These are phyloP conservation scores for Trametes coccinea DNA, from an alignment of 768 basidiomycete species.

Conservation along the genomic window DNA sequence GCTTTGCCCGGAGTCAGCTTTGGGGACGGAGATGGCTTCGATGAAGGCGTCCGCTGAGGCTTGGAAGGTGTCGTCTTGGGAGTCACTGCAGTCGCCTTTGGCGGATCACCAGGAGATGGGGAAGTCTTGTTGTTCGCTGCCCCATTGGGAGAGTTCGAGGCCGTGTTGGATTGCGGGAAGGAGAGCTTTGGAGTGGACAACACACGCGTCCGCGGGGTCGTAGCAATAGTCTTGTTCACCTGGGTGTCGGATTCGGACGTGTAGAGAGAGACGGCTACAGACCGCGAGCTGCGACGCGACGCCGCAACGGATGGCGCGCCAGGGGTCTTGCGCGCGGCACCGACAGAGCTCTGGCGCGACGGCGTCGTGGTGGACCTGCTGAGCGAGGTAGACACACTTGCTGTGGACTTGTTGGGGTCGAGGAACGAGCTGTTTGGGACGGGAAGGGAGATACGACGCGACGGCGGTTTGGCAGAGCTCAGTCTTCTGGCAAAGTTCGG, in stretches of 20 bases:
- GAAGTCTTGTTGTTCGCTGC: slow-evolving; percentile 2
- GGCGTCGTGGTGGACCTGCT: slow-evolving; percentile 26
- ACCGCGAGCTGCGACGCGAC: slow-evolving; percentile 25
- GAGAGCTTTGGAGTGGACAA: slow-evolving; percentile 25
- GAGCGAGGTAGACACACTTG: slow-evolving; percentile 19
- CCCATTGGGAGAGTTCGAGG: slow-evolving; percentile 10
- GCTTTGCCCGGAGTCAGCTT: slow-evolving; percentile 20
- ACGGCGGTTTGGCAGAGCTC: slow-evolving; percentile 16
- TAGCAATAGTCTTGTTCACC: slow-evolving; percentile 17
- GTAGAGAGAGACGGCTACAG: slow-evolving; percentile 25
- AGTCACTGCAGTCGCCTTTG: slow-evolving; percentile 8
- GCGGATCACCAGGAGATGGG: slow-evolving; percentile 9
- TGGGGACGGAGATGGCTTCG: slow-evolving; percentile 23
- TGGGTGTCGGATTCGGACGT: slow-evolving; percentile 27
- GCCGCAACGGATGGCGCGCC: slow-evolving; percentile 25
- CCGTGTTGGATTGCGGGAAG: slow-evolving; percentile 13
- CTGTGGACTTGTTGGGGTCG: slow-evolving; percentile 40
- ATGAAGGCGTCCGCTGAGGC: slow-evolving; percentile 24
- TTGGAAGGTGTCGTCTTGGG: slow-evolving; percentile 24
- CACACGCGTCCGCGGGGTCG: slow-evolving; percentile 25
- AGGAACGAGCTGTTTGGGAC: slow-evolving; percentile 36
- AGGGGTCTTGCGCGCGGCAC: slow-evolving; percentile 10
- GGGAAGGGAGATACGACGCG: slow-evolving; percentile 38
- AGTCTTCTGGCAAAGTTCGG: slow-evolving; percentile 11
- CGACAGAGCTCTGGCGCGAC: slow-evolving; percentile 27